phyloP scores from a whole-genome alignment of 2,329 filamentous ascomycete species.

The Fusarium sp. region DNA sequence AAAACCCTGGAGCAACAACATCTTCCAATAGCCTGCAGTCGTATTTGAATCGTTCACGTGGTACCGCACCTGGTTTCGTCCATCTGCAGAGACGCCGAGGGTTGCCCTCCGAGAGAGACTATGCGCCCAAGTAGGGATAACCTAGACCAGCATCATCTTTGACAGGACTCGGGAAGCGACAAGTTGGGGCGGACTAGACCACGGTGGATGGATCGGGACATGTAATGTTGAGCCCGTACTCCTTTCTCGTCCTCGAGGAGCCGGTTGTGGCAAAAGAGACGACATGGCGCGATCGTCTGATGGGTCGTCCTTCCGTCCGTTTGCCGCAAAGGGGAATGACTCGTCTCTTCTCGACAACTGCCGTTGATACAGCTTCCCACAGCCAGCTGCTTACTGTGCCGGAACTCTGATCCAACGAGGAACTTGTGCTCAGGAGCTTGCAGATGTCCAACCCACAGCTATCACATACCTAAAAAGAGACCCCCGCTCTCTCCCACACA shows the following conservation, averaged over 20 bases:
- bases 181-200: neutral
- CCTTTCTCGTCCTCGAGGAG: neutral
- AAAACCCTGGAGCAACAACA: constrained; percentile 3
- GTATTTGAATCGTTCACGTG: constrained; percentile 24
- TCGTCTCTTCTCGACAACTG: constrained; percentile 13
- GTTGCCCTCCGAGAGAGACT: neutral
- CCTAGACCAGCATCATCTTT: neutral
- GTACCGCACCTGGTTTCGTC: constrained; percentile 9
- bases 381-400: constrained; percentile 22
- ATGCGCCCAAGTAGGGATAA: constrained; percentile 3
- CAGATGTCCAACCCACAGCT: constrained; percentile 22
- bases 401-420: constrained; percentile 33
- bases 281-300: neutral
- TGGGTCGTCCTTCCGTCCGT: neutral
- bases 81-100: constrained; percentile 1
- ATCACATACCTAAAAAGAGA: constrained; percentile 22
- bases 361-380: constrained; percentile 15
- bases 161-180: neutral
- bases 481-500: constrained; percentile 8
- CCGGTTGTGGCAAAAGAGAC: constrained; percentile 4
- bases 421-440: constrained; percentile 22
- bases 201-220: constrained; percentile 1
- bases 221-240: neutral
- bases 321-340: constrained; percentile 2
- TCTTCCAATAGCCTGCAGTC: neutral